phyloP scores from a whole-genome alignment of 2,329 filamentous ascomycete genomes.

The Aureobasidium sp. region DNA sequence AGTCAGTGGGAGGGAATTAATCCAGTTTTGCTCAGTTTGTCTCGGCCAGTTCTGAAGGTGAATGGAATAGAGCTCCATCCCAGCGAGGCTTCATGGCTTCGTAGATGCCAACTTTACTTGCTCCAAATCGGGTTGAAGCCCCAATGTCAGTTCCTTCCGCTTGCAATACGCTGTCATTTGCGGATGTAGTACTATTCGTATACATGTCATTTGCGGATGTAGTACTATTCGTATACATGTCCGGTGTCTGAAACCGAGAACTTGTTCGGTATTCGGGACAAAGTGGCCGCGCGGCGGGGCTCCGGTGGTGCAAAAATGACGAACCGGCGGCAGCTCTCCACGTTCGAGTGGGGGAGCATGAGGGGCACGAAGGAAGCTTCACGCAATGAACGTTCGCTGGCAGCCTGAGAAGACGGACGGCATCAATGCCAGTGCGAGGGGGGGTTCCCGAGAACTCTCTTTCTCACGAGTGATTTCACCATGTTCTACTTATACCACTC shows the following conservation, averaged over 20 bases:
- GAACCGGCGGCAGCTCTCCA: background rate
- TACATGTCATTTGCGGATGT: too few relatives aligned
- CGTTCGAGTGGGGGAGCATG: background rate
- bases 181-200: background rate
- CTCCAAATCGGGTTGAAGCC: too few relatives aligned
- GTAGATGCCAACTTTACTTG: too few relatives aligned
- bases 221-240: background rate
- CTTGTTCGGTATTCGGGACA: background rate
- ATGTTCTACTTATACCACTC: slow-evolving; percentile 5
- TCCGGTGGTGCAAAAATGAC: background rate
- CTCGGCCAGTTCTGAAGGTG: too few relatives aligned
- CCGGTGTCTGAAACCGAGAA: background rate
- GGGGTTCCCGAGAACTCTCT: background rate
- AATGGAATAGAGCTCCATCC: too few relatives aligned
- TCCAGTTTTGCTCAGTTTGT: background rate
- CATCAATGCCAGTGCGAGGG: background rate
- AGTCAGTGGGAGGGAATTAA: background rate
- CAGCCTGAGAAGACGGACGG: background rate
- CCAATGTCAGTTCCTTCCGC: too few relatives aligned
- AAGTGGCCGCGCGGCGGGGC: background rate
- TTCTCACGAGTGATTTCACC: background rate
- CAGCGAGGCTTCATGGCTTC: too few relatives aligned
- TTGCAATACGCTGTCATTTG: too few relatives aligned
- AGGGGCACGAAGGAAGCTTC: background rate
- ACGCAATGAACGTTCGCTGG: background rate